Evolutionary conservation across 495 filamentous ascomycete genomes (phyloP).

Genomic region (Penicillium fimorum): DNA sequence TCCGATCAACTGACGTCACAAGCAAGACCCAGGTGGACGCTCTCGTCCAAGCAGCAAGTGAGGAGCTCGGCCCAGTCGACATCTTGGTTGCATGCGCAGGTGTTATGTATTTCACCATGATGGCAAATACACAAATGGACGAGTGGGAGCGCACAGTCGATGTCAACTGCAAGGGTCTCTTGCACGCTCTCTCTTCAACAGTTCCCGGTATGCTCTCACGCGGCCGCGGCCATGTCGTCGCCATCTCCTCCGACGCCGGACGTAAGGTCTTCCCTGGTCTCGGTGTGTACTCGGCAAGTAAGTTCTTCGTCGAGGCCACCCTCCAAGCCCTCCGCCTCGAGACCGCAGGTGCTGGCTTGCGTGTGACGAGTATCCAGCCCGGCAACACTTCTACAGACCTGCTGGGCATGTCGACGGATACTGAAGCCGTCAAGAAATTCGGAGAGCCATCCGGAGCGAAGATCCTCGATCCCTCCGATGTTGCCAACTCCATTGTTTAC

Average conservation of each 20-base stretch:
- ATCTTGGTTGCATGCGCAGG: slow-evolving; percentile 67
- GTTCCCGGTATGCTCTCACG: slow-evolving; percentile 63
- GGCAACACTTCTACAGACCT: slow-evolving; percentile 65
- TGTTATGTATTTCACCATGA: slow-evolving; percentile 76
- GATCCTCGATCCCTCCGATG: slow-evolving; percentile 61
- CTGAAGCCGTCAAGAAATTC: slow-evolving; percentile 67
- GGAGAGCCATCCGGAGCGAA: slow-evolving; percentile 64
- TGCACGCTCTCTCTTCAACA: slow-evolving; percentile 59
- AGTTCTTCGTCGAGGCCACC: slow-evolving; percentile 73
- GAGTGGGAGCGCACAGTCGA: slow-evolving; percentile 71
- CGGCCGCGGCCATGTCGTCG: slow-evolving; percentile 61
- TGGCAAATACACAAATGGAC: slow-evolving; percentile 61
- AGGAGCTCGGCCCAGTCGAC: slow-evolving; percentile 61
- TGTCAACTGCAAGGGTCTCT: slow-evolving; percentile 69
- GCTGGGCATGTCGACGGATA: slow-evolving; percentile 62
- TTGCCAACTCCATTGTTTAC: slow-evolving; percentile 62
- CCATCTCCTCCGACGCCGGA: slow-evolving; percentile 68
- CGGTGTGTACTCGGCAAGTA: slow-evolving; percentile 69
- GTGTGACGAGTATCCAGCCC: slow-evolving; percentile 65
- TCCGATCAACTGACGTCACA: slow-evolving; percentile 61
- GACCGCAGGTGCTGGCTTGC: slow-evolving; percentile 61
- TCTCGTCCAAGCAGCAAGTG: slow-evolving; percentile 50
- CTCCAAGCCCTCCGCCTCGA: slow-evolving; percentile 64
- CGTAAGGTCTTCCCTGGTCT: slow-evolving; percentile 70
- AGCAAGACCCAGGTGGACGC: slow-evolving; percentile 52